These are phyloP conservation scores for Termitomyces sp. DNA, from an alignment of 768 basidiomycete species.

Conservation along the genomic window DNA sequence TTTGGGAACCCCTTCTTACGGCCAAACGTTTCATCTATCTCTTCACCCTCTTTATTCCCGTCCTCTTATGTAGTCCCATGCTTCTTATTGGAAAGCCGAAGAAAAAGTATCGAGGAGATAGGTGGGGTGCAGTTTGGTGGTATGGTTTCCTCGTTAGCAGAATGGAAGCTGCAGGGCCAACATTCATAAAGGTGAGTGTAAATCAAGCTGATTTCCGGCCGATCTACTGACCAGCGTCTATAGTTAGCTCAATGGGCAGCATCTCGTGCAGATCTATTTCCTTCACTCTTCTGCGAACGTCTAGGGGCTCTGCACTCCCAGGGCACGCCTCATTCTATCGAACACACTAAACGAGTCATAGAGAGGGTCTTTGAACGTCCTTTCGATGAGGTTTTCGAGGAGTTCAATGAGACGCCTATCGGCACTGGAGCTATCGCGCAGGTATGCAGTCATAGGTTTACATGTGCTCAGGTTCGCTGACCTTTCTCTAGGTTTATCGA, in stretches of 20 bases:
- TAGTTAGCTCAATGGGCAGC: slow-evolving; percentile 99
- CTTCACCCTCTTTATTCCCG: slow-evolving; percentile 80
- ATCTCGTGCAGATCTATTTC: slow-evolving; percentile 92
- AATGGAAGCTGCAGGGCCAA: slow-evolving; percentile 96
- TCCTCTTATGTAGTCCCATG: slow-evolving; percentile 82
- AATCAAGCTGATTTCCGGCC: not conserved
- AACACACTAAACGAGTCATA: slow-evolving; percentile 77
- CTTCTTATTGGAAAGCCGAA: slow-evolving; percentile 64
- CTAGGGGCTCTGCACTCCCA: slow-evolving; percentile 88
- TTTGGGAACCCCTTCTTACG: slow-evolving; percentile 87
- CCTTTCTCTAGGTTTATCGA: slow-evolving; percentile 67
- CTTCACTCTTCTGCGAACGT: slow-evolving; percentile 76
- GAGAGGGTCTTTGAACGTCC: slow-evolving; percentile 79
- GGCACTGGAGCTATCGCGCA: slow-evolving; percentile 99
- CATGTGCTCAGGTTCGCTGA: not conserved
- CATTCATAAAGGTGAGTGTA: slow-evolving; percentile 85
- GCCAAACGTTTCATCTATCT: slow-evolving; percentile 81
- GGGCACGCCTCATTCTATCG: slow-evolving; percentile 75
- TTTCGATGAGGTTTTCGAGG: slow-evolving; percentile 88
- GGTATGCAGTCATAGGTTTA: slow-evolving; percentile 27
- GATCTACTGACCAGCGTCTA: slow-evolving; percentile 9
- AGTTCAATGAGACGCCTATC: slow-evolving; percentile 83
- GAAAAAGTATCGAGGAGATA: slow-evolving; percentile 60
- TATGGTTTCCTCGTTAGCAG: slow-evolving; percentile 81
- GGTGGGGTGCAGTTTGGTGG: slow-evolving; percentile 98